phyloP scores from a whole-genome alignment of 1,139 yeast genomes.

The Suhomyces wounanorum region DNA sequence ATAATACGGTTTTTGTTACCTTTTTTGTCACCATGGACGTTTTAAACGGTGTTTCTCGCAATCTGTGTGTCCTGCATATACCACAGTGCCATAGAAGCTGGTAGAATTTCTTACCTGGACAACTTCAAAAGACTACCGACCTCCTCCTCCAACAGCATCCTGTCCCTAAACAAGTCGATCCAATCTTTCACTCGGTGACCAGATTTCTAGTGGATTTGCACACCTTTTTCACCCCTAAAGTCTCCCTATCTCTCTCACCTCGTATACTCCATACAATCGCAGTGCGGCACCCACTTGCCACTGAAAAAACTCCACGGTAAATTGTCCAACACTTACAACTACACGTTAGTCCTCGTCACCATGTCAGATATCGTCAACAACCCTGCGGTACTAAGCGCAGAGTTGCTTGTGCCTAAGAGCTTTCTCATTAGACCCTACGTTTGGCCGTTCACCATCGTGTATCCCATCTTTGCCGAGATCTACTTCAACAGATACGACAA shows the following conservation, averaged over 20 bases:
- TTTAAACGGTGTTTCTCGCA: no score
- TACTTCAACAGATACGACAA: slow-evolving; percentile 72
- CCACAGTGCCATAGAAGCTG: neutral
- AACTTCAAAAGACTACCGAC: no score
- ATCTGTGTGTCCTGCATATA: neutral
- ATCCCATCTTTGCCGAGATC: slow-evolving; percentile 72
- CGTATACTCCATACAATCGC: neutral
- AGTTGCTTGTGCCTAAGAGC: slow-evolving; percentile 72
- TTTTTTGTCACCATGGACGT: no score
- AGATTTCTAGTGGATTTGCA: no score
- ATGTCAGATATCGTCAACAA: slow-evolving; percentile 52
- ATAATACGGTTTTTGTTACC: no score
- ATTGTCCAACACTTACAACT: slow-evolving; percentile 1
- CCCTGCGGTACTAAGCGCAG: slow-evolving; percentile 62
- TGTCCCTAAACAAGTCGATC: no score
- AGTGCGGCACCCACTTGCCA: slow-evolving; percentile 7
- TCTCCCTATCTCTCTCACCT: neutral
- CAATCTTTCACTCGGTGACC: no score
- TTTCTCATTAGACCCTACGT: slow-evolving; percentile 70
- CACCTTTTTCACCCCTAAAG: no score
- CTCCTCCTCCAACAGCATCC: no score
- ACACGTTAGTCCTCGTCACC: slow-evolving; percentile 5
- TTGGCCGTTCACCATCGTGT: slow-evolving; percentile 78
- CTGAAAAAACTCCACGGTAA: slow-evolving; percentile 1
- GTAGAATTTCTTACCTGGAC: no score